phyloP scores from a whole-genome alignment of 2,329 filamentous ascomycete genomes.

The Neofusicoccum sp. region DNA sequence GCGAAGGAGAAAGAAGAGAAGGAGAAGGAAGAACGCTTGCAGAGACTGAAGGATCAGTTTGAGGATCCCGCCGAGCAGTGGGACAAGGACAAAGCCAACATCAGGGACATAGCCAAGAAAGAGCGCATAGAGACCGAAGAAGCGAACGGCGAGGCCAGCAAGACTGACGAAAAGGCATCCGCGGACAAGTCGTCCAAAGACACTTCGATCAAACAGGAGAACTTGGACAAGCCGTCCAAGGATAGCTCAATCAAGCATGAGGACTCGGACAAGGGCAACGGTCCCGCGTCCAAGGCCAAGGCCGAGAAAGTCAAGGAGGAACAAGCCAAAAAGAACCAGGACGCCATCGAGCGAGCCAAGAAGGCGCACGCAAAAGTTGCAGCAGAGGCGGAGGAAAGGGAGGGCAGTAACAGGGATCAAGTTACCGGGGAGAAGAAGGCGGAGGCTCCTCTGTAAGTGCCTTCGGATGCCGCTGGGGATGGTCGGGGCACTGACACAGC shows the following conservation, averaged over 20 bases:
- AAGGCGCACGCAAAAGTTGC: background rate
- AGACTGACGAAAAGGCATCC: background rate
- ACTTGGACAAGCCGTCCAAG: background rate
- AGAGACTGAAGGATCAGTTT: slow-evolving; percentile 79
- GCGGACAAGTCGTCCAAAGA: background rate
- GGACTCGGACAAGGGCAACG: background rate
- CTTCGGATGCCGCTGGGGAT: too few relatives aligned
- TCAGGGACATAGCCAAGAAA: slow-evolving; percentile 65
- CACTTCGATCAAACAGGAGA: background rate
- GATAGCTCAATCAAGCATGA: background rate
- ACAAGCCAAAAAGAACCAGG: slow-evolving; percentile 5
- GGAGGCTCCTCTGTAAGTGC: slow-evolving; percentile 12
- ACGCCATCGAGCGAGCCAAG: background rate
- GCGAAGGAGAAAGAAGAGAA: slow-evolving; percentile 77
- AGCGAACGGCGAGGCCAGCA: slow-evolving; percentile 21
- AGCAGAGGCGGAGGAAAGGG: background rate
- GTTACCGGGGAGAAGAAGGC: slow-evolving; percentile 10
- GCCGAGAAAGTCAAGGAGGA: background rate
- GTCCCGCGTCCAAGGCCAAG: slow-evolving; percentile 1
- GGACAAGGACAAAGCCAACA: slow-evolving; percentile 83
- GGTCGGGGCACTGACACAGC: background rate
- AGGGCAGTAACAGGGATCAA: background rate
- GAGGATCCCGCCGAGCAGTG: slow-evolving; percentile 74
- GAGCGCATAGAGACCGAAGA: slow-evolving; percentile 49
- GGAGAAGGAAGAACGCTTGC: slow-evolving; percentile 67